phyloP scores from a whole-genome alignment of 2,329 filamentous ascomycete species.

The Bimuria novae-zelandiae region DNA sequence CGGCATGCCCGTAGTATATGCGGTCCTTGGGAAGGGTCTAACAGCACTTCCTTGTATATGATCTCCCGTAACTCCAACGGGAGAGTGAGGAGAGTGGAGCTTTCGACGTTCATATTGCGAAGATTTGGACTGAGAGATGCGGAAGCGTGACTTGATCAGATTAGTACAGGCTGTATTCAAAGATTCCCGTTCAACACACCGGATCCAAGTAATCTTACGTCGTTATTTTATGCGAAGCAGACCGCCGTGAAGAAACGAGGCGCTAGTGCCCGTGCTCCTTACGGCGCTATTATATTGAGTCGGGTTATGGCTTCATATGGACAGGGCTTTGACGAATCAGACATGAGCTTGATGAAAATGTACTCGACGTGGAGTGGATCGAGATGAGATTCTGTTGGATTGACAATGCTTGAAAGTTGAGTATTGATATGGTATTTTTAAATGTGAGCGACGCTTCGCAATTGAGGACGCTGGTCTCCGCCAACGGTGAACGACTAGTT shows the following conservation, averaged over 20 bases:
- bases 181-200: neutral
- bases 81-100: slow-evolving; percentile 21
- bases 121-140: neutral
- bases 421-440: neutral
- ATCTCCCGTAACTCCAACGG: slow-evolving; percentile 38
- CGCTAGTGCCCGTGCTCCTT: too few relatives aligned
- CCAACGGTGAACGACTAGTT: too few relatives aligned
- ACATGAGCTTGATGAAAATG: neutral
- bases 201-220: too few relatives aligned
- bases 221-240: too few relatives aligned
- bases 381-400: neutral
- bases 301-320: too few relatives aligned
- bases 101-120: neutral
- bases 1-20: slow-evolving; percentile 32
- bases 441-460: neutral
- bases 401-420: neutral
- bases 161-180: neutral
- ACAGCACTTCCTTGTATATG: slow-evolving; percentile 34
- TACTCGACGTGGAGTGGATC: neutral
- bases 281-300: too few relatives aligned
- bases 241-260: too few relatives aligned
- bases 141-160: too few relatives aligned
- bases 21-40: slow-evolving; percentile 20
- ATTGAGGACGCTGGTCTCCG: neutral
- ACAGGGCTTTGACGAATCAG: too few relatives aligned